phyloP scores from a whole-genome alignment of 208 protist species.

The Leishmania arabica region DNA sequence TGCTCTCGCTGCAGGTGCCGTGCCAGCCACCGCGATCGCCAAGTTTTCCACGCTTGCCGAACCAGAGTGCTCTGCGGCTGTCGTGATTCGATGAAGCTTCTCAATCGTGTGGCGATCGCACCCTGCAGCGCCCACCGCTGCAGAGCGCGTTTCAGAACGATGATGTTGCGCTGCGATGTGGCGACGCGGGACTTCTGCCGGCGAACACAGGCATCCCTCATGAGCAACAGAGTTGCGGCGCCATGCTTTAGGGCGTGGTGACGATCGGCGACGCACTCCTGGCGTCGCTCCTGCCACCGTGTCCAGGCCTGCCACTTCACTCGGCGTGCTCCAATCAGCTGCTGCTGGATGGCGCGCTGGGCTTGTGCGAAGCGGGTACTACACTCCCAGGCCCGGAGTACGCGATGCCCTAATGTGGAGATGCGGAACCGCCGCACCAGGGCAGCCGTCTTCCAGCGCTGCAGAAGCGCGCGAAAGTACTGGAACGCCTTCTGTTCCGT shows the following conservation, averaged over 20 bases:
- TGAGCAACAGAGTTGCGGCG: not conserved
- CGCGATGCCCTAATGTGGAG: constrained; percentile 18
- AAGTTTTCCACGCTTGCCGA: not conserved
- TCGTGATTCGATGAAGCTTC: not conserved
- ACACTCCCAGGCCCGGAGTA: constrained; percentile 16
- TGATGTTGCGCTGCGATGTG: not conserved
- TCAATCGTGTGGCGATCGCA: not conserved
- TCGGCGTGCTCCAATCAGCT: constrained; percentile 2
- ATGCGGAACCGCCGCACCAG: constrained; percentile 18
- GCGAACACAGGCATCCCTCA: not conserved
- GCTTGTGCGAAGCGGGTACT: not conserved
- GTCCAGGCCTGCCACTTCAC: constrained; percentile 15
- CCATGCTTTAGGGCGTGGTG: not conserved
- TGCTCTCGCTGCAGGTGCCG: not conserved
- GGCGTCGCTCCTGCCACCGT: constrained; percentile 12
- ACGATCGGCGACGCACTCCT: constrained; percentile 9
- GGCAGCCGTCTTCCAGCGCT: constrained; percentile 21
- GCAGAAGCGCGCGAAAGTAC: constrained; percentile 19
- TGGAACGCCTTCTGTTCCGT: constrained; percentile 25
- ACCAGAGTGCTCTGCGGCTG: not conserved
- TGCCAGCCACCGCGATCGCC: not conserved
- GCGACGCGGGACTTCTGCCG: not conserved
- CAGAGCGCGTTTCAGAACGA: not conserved
- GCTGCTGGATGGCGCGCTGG: constrained; percentile 13
- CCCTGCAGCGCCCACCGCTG: constrained; percentile 8